phyloP scores from a whole-genome alignment of 2,329 filamentous ascomycete species.

The Talaromyces sp. region DNA sequence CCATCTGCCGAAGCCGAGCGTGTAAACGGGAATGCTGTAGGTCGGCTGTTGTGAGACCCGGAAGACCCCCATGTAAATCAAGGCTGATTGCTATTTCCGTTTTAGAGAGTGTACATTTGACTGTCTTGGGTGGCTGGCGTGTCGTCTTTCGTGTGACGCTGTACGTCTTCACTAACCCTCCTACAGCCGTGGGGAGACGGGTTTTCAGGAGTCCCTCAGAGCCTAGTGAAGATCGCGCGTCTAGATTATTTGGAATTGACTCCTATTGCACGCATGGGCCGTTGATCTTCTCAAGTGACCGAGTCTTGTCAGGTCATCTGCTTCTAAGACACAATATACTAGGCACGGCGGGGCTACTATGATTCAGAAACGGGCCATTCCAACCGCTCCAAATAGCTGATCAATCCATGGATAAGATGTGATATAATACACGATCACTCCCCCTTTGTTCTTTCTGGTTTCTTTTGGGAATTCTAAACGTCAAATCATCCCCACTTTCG shows the following conservation, averaged over 20 bases:
- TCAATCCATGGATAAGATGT: conserved; percentile 1
- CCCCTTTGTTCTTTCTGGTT: not conserved
- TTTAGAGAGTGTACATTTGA: conserved; percentile 13
- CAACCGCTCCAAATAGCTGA: conserved; percentile 1
- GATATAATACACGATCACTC: not conserved
- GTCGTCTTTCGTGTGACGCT: conserved; percentile 16
- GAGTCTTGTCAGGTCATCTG: conserved; percentile 28
- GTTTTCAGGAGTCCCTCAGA: conserved; percentile 8
- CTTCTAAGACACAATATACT: conserved; percentile 11
- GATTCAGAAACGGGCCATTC: conserved; percentile 18
- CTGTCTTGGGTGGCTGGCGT: conserved; percentile 4
- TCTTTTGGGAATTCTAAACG: not conserved
- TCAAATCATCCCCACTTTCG: not conserved
- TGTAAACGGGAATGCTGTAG: conserved; percentile 21
- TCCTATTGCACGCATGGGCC: conserved; percentile 29
- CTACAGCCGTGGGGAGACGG: conserved; percentile 18
- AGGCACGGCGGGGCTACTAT: conserved; percentile 12
- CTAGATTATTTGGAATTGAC: conserved; percentile 14
- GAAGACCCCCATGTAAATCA: not conserved
- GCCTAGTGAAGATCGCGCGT: conserved; percentile 13
- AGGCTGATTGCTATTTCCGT: conserved; percentile 10
- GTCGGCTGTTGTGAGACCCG: conserved; percentile 22
- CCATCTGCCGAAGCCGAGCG: conserved; percentile 17
- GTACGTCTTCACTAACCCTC: conserved; percentile 19
- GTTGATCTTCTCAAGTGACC: conserved; percentile 36